Conservation (phyloP, 495 filamentous ascomycete genomes). For the Podospora pseudocomata region DNA sequence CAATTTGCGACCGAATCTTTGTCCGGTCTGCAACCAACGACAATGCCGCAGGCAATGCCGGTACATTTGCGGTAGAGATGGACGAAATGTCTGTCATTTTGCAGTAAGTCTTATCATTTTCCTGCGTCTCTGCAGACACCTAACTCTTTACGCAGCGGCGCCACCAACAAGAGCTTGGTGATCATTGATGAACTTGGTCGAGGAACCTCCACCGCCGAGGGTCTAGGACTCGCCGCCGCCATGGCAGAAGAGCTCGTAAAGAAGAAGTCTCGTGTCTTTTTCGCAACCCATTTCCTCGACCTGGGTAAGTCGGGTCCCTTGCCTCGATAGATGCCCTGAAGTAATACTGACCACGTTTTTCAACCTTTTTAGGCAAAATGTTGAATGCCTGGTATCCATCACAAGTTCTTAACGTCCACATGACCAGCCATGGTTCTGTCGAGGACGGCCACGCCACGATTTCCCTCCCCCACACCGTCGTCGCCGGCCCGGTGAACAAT, state of each 20-base stretch:
- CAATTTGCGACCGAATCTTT: slow-evolving; percentile 78
- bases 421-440: neutral
- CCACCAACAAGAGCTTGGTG: slow-evolving; percentile 69
- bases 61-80: slow-evolving; percentile 94
- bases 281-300: slow-evolving; percentile 87
- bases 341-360: neutral
- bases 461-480: neutral
- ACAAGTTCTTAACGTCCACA: neutral
- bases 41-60: slow-evolving; percentile 84
- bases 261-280: slow-evolving; percentile 76
- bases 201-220: slow-evolving; percentile 86
- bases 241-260: slow-evolving; percentile 83
- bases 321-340: neutral
- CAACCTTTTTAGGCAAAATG: neutral
- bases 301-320: slow-evolving; percentile 44
- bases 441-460: neutral
- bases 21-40: slow-evolving; percentile 83
- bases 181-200: slow-evolving; percentile 93
- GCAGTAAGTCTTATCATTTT: slow-evolving; percentile 31
- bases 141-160: slow-evolving; percentile 45
- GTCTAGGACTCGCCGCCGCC: slow-evolving; percentile 81
- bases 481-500: neutral
- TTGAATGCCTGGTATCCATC: neutral
- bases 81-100: slow-evolving; percentile 91
- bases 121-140: neutral